Conservation (phyloP, 495 filamentous ascomycete species). For the Talaromyces nanjingensis region DNA sequence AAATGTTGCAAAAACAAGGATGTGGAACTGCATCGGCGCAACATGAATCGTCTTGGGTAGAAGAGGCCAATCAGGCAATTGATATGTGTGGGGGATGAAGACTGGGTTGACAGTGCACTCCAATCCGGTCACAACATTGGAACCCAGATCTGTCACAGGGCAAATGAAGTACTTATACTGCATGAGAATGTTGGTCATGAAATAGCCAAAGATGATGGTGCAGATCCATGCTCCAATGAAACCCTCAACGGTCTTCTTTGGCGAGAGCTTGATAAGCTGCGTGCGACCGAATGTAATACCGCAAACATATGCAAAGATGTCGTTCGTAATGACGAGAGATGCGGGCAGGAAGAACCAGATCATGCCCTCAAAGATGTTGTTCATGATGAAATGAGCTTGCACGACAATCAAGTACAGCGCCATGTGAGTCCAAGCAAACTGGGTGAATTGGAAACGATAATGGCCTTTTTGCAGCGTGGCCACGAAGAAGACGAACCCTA, state of each 20-base stretch:
- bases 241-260: conserved; percentile 99
- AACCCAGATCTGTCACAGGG: conserved; percentile 91
- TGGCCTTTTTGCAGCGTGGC: conserved; percentile 91
- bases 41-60: conserved; percentile 56
- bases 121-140: conserved; percentile 86
- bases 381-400: conserved; percentile 99
- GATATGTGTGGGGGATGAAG: conserved; percentile 73
- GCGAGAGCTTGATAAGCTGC: conserved; percentile 94
- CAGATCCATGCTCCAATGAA: conserved; percentile 97
- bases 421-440: conserved; percentile 99
- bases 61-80: conserved; percentile 63
- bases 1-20: conserved; percentile 84
- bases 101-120: conserved; percentile 90
- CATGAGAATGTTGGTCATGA: conserved; percentile 82
- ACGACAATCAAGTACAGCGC: conserved; percentile 96
- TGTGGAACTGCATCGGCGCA: conserved; percentile 92
- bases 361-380: conserved; percentile 99
- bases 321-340: conserved; percentile 92
- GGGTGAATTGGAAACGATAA: conserved; percentile 96
- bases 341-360: conserved; percentile 99
- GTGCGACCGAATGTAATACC: conserved; percentile 96
- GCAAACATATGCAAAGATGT: conserved; percentile 97
- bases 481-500: conserved; percentile 99
- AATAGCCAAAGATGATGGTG: conserved; percentile 77
- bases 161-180: conserved; percentile 97